A percentile compares a stretch with the other conserved stretches of the same genome.
phyloP scores from a whole-genome alignment of 2,329 filamentous ascomycete genomes.

The Talaromyces sp. region DNA sequence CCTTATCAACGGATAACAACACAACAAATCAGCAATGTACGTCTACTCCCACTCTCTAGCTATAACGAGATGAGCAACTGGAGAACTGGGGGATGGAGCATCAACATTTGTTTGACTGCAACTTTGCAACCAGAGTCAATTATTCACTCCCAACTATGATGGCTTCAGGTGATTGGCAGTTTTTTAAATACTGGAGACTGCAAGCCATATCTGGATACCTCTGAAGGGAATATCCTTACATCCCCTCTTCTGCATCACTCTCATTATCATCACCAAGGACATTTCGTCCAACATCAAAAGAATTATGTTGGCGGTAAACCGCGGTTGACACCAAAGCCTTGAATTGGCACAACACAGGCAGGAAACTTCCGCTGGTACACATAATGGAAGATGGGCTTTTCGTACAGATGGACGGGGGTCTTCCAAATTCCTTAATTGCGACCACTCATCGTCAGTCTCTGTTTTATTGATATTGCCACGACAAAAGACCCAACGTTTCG shows the following conservation, averaged over 20 bases:
- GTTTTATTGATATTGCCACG: no score
- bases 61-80: background rate
- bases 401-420: no score
- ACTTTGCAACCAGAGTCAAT: no score
- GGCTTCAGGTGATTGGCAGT: background rate
- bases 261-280: background rate
- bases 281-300: no score
- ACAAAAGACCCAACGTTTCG: no score
- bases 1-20: background rate
- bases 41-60: background rate
- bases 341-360: background rate
- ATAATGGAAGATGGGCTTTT: background rate
- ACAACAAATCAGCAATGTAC: no score
- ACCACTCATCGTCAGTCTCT: no score
- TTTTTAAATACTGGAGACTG: no score
- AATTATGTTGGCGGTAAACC: background rate
- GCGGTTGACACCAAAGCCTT: background rate
- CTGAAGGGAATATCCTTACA: background rate
- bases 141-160: no score
- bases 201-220: no score
- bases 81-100: no score
- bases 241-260: background rate
- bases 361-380: background rate
- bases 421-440: no score
- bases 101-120: background rate